A percentile compares a stretch with the other conserved stretches of the same genome.
These are phyloP conservation scores for Oryza australiensis DNA, from an alignment of 176 grass and related monocot species.

Conservation along the genomic window DNA sequence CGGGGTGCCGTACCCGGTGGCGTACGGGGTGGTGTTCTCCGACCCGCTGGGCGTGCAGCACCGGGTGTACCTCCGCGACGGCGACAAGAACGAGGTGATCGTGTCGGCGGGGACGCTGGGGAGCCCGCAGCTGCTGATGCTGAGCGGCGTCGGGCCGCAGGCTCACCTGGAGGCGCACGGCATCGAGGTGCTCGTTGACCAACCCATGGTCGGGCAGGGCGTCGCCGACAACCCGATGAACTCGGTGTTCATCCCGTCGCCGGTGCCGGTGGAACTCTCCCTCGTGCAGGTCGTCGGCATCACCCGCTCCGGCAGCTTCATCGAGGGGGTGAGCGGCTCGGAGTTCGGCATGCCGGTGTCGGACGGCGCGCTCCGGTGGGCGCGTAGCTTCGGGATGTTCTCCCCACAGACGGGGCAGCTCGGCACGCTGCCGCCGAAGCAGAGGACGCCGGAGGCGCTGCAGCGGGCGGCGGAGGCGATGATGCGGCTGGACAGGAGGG, in stretches of 20 bases:
- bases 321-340: slow-evolving; percentile 73
- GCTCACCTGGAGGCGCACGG: slow-evolving; percentile 64
- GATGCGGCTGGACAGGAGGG: slow-evolving; percentile 46
- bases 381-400: slow-evolving; percentile 66
- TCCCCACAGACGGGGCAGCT: slow-evolving; percentile 77
- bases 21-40: slow-evolving; percentile 38
- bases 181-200: slow-evolving; percentile 59
- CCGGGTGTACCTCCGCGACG: slow-evolving; percentile 61
- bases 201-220: slow-evolving; percentile 75
- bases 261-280: slow-evolving; percentile 49
- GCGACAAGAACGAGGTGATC: slow-evolving; percentile 62
- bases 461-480: slow-evolving; percentile 54
- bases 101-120: slow-evolving; percentile 69
- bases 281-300: slow-evolving; percentile 85
- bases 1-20: slow-evolving; percentile 47
- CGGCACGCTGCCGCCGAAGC: slow-evolving; percentile 59
- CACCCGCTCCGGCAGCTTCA: slow-evolving; percentile 65
- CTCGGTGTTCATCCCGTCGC: slow-evolving; percentile 71
- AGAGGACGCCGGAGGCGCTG: slow-evolving; percentile 66
- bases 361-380: slow-evolving; percentile 5
- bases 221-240: slow-evolving; percentile 91
- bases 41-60: slow-evolving; percentile 28
- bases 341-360: slow-evolving; percentile 53
- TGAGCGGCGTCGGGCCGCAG: slow-evolving; percentile 73
- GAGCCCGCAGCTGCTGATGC: slow-evolving; percentile 87